These are phyloP conservation scores for Curvularia sp. DNA, from an alignment of 2,329 filamentous ascomycete species.

Conservation along the genomic window DNA sequence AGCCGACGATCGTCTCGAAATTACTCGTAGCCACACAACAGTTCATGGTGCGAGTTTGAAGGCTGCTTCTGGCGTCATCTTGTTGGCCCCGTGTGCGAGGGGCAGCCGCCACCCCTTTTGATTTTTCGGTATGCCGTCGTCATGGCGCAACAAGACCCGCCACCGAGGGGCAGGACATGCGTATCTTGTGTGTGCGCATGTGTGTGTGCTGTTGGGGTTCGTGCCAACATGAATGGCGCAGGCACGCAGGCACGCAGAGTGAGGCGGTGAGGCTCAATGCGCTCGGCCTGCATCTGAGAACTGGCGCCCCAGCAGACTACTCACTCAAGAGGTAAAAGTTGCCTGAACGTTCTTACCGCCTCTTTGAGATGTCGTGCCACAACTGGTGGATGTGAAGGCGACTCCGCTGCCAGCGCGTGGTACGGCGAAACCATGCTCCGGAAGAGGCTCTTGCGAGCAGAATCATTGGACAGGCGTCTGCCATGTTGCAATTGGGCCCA, in stretches of 20 bases:
- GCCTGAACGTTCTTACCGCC: constrained; percentile 43
- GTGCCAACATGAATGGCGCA: constrained; percentile 30
- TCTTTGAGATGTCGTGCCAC: constrained; percentile 38
- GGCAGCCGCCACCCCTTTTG: constrained; percentile 18
- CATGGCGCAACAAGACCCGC: constrained; percentile 31
- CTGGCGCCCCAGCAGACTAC: constrained; percentile 34
- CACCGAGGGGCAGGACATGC: constrained; percentile 19
- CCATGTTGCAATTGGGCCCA: constrained; percentile 37
- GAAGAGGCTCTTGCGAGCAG: constrained; percentile 19
- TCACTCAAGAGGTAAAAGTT: constrained; percentile 39
- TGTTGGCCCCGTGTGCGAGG: constrained; percentile 15
- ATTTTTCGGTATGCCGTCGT: constrained; percentile 29
- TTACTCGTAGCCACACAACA: constrained; percentile 38
- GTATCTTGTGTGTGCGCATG: constrained; percentile 3
- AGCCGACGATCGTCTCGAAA: constrained; percentile 43
- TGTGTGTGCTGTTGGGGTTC: constrained; percentile 19
- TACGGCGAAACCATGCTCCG: constrained; percentile 28
- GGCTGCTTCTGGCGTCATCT: constrained; percentile 33
- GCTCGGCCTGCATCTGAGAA: constrained; percentile 32
- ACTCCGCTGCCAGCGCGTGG: constrained; percentile 33
- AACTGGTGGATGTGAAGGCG: constrained; percentile 20
- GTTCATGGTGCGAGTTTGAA: constrained; percentile 30
- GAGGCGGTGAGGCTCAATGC: constrained; percentile 37
- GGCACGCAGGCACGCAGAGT: constrained; percentile 16
- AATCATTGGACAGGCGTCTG: constrained; percentile 40